These are phyloP conservation scores for Capsaspora owczarzaki DNA, from an alignment of 78 protist genomes.

Conservation along the genomic window DNA sequence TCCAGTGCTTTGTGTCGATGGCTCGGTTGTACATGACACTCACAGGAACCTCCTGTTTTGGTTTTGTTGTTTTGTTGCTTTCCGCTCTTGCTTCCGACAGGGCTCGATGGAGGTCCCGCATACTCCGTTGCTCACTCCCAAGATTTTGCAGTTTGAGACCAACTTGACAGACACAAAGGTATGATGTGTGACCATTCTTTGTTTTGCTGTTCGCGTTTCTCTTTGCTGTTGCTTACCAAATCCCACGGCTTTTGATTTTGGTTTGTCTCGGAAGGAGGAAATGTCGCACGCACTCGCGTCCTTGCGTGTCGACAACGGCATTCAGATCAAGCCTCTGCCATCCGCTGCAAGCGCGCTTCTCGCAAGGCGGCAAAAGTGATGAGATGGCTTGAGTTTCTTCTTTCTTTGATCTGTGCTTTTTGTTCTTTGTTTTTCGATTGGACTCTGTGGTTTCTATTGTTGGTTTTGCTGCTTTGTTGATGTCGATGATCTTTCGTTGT, in stretches of 20 bases:
- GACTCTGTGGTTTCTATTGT: too few relatives aligned
- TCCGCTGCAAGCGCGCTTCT: conserved; percentile 7
- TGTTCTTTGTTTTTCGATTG: too few relatives aligned
- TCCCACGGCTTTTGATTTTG: background rate
- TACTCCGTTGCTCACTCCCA: background rate
- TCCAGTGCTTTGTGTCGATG: too few relatives aligned
- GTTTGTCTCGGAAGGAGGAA: background rate
- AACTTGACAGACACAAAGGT: too few relatives aligned
- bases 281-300: conserved; percentile 14
- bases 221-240: background rate
- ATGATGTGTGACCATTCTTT: background rate
- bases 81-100: background rate
- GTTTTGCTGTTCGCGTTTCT: background rate
- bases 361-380: conserved; percentile 4
- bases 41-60: background rate
- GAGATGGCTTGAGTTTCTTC: too few relatives aligned
- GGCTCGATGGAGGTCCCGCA: background rate
- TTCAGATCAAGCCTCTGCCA: background rate
- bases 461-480: too few relatives aligned
- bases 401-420: too few relatives aligned
- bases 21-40: background rate
- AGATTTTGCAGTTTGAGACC: background rate
- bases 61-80: background rate
- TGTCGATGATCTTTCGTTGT: too few relatives aligned
- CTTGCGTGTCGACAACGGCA: conserved; percentile 14